Conservation (phyloP, 768 basidiomycete genomes). For the Roridomyces roridus region DNA sequence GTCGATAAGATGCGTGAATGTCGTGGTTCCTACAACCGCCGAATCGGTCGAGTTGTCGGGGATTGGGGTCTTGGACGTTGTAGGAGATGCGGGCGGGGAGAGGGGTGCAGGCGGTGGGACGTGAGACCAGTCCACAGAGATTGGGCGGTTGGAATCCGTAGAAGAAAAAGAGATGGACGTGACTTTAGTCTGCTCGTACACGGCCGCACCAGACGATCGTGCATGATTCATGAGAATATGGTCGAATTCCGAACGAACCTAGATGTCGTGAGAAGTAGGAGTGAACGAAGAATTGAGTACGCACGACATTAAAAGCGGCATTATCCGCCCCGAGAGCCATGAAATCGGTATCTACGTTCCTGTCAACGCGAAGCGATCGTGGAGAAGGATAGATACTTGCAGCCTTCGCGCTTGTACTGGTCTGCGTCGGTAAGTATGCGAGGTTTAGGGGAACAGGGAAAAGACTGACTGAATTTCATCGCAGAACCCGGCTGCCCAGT, state of each 20-base stretch:
- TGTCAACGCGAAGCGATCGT: background rate
- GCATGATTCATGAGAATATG: constrained; percentile 63
- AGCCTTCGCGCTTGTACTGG: constrained; percentile 69
- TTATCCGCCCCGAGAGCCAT: constrained; percentile 59
- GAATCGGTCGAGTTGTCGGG: constrained; percentile 16
- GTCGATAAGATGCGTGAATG: constrained; percentile 74
- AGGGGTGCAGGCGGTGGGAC: constrained; percentile 45
- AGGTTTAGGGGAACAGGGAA: constrained; percentile 2
- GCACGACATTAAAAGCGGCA: constrained; percentile 66
- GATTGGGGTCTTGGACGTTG: constrained; percentile 26
- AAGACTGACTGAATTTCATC: constrained; percentile 54
- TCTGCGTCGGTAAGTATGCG: constrained; percentile 27
- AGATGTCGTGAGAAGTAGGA: background rate
- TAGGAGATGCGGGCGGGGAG: constrained; percentile 49
- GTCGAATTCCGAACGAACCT: constrained; percentile 70
- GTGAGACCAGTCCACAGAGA: constrained; percentile 62
- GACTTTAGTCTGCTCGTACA: constrained; percentile 63
- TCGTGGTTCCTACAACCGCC: constrained; percentile 50
- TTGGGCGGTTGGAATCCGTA: constrained; percentile 46
- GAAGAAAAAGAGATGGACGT: constrained; percentile 51
- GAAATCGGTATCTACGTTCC: constrained; percentile 61
- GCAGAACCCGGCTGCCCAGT: constrained; percentile 59
- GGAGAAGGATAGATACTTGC: constrained; percentile 42
- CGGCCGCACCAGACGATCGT: constrained; percentile 53
- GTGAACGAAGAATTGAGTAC: constrained; percentile 26